Evolutionary conservation across 768 basidiomycete genomes (phyloP).

Genomic region (Termitomyces sp.): DNA sequence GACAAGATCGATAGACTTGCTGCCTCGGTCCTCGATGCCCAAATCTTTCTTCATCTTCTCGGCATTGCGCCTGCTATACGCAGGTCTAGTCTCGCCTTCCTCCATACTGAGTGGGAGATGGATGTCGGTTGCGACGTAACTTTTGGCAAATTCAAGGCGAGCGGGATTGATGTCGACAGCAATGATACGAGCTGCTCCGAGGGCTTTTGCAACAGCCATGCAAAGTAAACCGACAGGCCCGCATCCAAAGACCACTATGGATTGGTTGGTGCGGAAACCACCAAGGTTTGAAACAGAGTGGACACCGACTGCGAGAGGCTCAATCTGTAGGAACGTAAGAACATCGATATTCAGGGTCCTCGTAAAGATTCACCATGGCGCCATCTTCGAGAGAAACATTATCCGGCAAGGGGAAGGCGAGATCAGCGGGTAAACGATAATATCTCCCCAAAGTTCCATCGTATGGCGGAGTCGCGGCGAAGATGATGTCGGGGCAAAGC

Average conservation of each 20-base stretch:
- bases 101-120: constrained; percentile 60
- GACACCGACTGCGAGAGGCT: constrained; percentile 89
- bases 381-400: constrained; percentile 89
- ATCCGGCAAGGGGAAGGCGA: constrained; percentile 82
- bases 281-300: constrained; percentile 84
- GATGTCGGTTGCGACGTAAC: constrained; percentile 77
- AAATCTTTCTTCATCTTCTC: constrained; percentile 60
- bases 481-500: constrained; percentile 84
- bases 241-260: constrained; percentile 83
- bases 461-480: constrained; percentile 92
- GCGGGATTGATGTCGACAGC: constrained; percentile 76
- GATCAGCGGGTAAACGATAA: constrained; percentile 83
- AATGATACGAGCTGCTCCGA: constrained; percentile 82
- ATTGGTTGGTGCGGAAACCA: constrained; percentile 66
- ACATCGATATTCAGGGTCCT: neutral
- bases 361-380: constrained; percentile 63
- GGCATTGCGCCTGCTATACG: constrained; percentile 74
- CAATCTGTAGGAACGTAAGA: constrained; percentile 54
- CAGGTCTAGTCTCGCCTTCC: constrained; percentile 61
- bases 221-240: constrained; percentile 87
- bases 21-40: constrained; percentile 68
- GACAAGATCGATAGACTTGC: constrained; percentile 74
- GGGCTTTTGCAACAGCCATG: constrained; percentile 94
- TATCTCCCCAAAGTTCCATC: constrained; percentile 88
- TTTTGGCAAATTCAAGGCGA: constrained; percentile 84